These are phyloP conservation scores for Solanum gracilifrons DNA, from an alignment of 257 asterid genomes.

Conservation along the genomic window DNA sequence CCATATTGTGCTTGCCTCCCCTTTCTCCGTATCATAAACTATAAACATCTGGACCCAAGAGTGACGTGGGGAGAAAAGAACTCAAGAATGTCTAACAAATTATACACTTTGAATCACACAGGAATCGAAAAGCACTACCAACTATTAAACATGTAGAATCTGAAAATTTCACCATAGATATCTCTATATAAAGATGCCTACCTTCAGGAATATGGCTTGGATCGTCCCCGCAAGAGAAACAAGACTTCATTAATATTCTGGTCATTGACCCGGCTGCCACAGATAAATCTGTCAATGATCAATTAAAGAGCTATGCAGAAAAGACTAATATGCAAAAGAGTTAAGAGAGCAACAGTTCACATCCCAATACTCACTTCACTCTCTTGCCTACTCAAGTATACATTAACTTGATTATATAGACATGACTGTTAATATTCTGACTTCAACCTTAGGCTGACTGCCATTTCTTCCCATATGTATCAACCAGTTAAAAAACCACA, in stretches of 20 bases:
- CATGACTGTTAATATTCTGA: background rate
- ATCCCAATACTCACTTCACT: background rate
- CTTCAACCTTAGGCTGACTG: background rate
- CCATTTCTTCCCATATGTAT: background rate
- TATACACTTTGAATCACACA: background rate
- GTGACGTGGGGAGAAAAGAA: background rate
- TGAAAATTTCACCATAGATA: constrained; percentile 3
- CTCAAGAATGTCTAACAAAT: background rate
- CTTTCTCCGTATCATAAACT: background rate
- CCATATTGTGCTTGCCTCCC: background rate
- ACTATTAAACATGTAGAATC: background rate
- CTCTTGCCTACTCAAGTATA: background rate
- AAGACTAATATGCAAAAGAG: background rate
- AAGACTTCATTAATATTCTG: constrained; percentile 47
- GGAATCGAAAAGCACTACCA: background rate
- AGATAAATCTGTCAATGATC: background rate
- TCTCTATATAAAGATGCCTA: constrained; percentile 19
- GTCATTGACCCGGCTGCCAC: constrained; percentile 55
- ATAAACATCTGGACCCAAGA: background rate
- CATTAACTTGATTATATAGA: background rate
- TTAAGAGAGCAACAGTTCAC: background rate
- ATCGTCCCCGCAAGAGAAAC: constrained; percentile 89
- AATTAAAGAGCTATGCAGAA: background rate
- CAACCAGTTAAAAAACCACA: background rate
- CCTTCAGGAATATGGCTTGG: constrained; percentile 81